Base-by-base conservation (phyloP, 73 alveolate species). In the Loxodes magnus region DNA sequence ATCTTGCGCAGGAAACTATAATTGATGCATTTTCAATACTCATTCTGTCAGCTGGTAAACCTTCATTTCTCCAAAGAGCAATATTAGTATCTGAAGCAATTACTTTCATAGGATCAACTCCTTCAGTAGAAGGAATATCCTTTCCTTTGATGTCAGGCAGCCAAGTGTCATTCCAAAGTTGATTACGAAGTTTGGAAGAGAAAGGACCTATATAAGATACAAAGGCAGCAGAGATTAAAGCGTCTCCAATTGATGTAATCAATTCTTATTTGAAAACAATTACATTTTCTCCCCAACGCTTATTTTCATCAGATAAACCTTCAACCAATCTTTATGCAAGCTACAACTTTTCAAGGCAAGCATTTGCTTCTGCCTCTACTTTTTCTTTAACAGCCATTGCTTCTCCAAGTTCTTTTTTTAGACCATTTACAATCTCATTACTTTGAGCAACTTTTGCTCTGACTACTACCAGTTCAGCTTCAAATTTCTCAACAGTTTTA, bases 141-240 rank as follows among this genome's bases (percentile, higher is more conserved):
- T 85, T 89, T 28, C 64, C 79, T 4, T 66, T 58, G 31, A 93
- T 86, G 64, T 86, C 93, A 12, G 82, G 85, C 52, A 82, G 73
- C 94, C 94, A 86, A 6, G 77, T 80, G 30, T 82, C 88, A 38
- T 69, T 75, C 98, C 98, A 93, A 19, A 93, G 71, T 51, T 77
- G 76, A 53, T 74, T 82, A 51, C 99, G 77, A 74, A 95, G 82
- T 72, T 67, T 62, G 64, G 94, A 82, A 26, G 94, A 87, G 86
- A 95, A 95, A 28, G 98, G 98, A 41, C 97, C 98, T 66, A 92
- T 92, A 72, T 95, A 95, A 10, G 99, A 94, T 38, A 95, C 99
- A 76, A 95, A 95, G 46, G 98, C 98, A 3, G 99, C 89, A 24
- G 98, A 96, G 36, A 92, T 66, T 37, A 92, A 84, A 12, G 98